phyloP scores from a whole-genome alignment of 768 basidiomycete genomes.

The Butyriboletus loyo region DNA sequence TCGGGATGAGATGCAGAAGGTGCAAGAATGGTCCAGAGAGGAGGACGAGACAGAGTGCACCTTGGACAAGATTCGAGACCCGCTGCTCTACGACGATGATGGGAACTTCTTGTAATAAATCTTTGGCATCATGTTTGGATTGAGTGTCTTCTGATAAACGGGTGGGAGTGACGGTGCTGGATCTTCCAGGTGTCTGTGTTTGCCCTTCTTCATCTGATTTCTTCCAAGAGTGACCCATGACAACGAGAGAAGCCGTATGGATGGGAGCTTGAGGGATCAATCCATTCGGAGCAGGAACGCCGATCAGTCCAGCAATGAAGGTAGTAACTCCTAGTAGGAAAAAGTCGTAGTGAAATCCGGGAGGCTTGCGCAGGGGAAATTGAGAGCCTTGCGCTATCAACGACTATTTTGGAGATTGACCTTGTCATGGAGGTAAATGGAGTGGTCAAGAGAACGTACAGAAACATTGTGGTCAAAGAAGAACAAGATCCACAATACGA shows the following conservation, averaged over 20 bases:
- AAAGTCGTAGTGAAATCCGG: constrained; percentile 85
- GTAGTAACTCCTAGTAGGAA: constrained; percentile 90
- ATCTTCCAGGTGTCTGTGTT: neutral
- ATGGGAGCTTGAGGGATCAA: constrained; percentile 87
- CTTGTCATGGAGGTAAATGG: neutral
- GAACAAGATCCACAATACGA: constrained; percentile 86
- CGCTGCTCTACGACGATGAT: constrained; percentile 86
- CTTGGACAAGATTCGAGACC: constrained; percentile 88
- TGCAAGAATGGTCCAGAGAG: constrained; percentile 82
- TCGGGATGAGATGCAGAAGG: constrained; percentile 73
- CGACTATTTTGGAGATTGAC: constrained; percentile 46
- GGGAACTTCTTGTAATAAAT: constrained; percentile 46
- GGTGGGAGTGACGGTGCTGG: neutral
- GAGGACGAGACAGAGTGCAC: constrained; percentile 72
- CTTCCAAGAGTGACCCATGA: constrained; percentile 52
- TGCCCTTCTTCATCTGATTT: constrained; percentile 39
- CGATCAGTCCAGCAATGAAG: constrained; percentile 83
- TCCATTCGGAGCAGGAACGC: constrained; percentile 84
- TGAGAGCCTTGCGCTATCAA: constrained; percentile 89
- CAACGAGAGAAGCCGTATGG: constrained; percentile 79
- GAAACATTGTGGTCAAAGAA: constrained; percentile 96
- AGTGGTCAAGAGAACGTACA: constrained; percentile 35
- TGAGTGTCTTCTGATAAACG: constrained; percentile 24
- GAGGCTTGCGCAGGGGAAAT: constrained; percentile 88
- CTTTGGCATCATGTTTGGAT: constrained; percentile 6